Conservation (phyloP, 176 grass and related monocot genomes). For the Cenchrus purpureus region DNA sequence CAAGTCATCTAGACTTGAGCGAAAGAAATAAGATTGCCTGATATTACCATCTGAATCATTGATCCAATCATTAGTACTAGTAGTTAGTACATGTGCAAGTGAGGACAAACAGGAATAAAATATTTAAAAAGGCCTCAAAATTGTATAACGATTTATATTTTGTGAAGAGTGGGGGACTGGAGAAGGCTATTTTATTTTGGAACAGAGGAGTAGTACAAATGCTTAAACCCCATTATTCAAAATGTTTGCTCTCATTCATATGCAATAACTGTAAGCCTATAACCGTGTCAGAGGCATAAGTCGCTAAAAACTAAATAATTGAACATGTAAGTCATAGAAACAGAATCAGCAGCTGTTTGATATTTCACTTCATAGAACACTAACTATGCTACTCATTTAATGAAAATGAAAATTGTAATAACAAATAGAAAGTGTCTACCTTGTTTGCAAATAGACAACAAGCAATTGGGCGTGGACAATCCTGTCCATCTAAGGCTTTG, state of each 20-base stretch:
- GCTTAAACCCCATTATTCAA: not conserved
- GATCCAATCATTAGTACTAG: not conserved
- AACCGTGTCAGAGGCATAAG: not conserved
- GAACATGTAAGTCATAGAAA: not conserved
- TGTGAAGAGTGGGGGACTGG: not conserved
- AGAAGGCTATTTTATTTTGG: constrained; percentile 9
- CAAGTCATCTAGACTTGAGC: not conserved
- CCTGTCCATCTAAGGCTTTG: constrained; percentile 60
- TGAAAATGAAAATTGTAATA: not conserved
- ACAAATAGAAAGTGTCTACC: constrained; percentile 38
- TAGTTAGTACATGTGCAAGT: not conserved
- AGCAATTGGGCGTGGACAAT: constrained; percentile 51
- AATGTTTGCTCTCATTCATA: not conserved
- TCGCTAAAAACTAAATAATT: not conserved
- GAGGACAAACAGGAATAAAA: not conserved
- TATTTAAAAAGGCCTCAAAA: not conserved
- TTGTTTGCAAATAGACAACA: constrained; percentile 54
- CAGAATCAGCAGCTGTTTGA: not conserved
- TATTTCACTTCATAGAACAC: not conserved
- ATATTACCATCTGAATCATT: not conserved
- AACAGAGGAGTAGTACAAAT: not conserved
- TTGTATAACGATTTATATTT: not conserved
- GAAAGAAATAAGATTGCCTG: not conserved
- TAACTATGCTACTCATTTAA: constrained; percentile 12
- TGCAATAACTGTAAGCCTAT: constrained; percentile 1